Percentiles rank a stretch among this genome's conserved stretches.
Evolutionary conservation across 176 grass and related monocot genomes (phyloP).

Genomic region (Avena atlantica): DNA sequence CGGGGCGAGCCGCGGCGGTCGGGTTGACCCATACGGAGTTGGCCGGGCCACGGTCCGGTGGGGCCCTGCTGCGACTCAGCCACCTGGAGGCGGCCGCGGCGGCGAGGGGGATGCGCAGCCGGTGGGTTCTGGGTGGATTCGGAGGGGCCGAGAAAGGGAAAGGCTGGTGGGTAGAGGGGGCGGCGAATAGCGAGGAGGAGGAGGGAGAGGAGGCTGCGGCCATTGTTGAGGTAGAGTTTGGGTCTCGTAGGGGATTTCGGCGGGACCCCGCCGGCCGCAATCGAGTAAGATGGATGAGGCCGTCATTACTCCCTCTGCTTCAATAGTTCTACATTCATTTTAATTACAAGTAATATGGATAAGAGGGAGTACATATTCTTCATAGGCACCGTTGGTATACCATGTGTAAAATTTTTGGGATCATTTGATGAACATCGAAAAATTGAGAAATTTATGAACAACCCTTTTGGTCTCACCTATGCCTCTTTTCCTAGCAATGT

Average conservation of each 20-base stretch:
- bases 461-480: too few species aligned
- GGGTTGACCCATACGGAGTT: constrained; percentile 50
- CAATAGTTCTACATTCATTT: too few species aligned
- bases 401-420: too few species aligned
- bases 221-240: constrained; percentile 15
- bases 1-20: constrained; percentile 18
- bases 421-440: too few species aligned
- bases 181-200: background rate
- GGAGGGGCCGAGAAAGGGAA: background rate
- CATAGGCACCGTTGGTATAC: too few species aligned
- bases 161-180: constrained; percentile 9
- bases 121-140: background rate
- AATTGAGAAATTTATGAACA: too few species aligned
- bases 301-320: too few species aligned
- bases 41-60: background rate
- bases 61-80: constrained; percentile 11
- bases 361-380: too few species aligned
- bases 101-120: background rate
- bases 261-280: background rate
- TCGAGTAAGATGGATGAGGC: too few species aligned
- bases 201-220: background rate
- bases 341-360: too few species aligned
- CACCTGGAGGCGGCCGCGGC: constrained; percentile 36
- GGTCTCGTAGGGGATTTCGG: background rate
- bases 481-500: too few species aligned